These are phyloP conservation scores for Trichosporon sp. DNA, from an alignment of 1,284 basidiomycete species.

Conservation along the genomic window DNA sequence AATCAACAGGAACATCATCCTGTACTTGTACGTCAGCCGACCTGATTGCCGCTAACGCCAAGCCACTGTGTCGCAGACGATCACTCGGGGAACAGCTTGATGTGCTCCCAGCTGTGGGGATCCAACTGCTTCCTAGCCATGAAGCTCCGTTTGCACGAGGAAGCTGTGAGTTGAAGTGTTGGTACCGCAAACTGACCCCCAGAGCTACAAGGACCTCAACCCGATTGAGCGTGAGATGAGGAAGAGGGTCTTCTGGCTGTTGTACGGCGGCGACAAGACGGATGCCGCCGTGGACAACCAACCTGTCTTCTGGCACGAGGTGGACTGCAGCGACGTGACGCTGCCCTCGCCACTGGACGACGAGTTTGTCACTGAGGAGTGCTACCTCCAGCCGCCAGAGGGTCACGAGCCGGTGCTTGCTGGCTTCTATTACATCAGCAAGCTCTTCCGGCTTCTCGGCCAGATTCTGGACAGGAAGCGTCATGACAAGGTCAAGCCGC, in stretches of 20 bases:
- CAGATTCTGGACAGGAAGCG: conserved; percentile 38
- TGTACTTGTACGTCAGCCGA: conserved; percentile 17
- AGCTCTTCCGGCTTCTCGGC: conserved; percentile 59
- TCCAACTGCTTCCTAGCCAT: conserved; percentile 19
- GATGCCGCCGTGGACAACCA: conserved; percentile 69
- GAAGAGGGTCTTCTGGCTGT: conserved; percentile 74
- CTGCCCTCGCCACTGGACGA: conserved; percentile 42
- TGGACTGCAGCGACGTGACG: conserved; percentile 58
- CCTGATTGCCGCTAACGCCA: neutral
- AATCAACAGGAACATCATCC: conserved; percentile 23
- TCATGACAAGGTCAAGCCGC: conserved; percentile 34
- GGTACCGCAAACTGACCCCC: neutral
- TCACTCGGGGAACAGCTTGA: conserved; percentile 10
- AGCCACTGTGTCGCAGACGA: conserved; percentile 12
- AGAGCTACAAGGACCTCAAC: conserved; percentile 21
- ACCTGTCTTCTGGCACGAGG: conserved; percentile 74
- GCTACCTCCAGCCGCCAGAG: conserved; percentile 72
- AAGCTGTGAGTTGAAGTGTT: conserved; percentile 39
- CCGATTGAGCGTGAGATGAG: conserved; percentile 79
- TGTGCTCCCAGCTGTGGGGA: conserved; percentile 5
- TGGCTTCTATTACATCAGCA: conserved; percentile 77
- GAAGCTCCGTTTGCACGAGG: conserved; percentile 72
- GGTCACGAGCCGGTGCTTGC: conserved; percentile 75
- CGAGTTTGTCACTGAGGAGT: conserved; percentile 63
- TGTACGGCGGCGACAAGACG: conserved; percentile 84